Percentiles rank a stretch among this genome's conserved stretches.
Evolutionary conservation across 2,329 filamentous ascomycete species (phyloP).

Genomic region (Venturia carpophila): DNA sequence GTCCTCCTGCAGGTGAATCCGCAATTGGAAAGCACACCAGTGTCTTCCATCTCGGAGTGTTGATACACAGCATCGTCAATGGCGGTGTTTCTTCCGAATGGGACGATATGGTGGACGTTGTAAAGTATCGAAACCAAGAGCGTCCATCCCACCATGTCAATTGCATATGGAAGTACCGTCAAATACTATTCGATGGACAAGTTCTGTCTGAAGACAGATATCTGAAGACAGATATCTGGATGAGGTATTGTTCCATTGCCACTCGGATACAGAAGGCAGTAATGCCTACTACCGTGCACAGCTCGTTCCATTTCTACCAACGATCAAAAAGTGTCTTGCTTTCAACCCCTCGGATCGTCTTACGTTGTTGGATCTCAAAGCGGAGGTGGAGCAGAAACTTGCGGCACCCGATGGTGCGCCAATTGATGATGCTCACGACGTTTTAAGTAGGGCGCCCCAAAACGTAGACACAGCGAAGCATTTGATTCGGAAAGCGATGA

Average conservation of each 20-base stretch:
- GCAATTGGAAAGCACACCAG: not conserved
- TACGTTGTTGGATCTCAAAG: not conserved
- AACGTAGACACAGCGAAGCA: not conserved
- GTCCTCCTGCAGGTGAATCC: not conserved
- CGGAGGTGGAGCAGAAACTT: not conserved
- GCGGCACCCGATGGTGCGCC: not conserved
- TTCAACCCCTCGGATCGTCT: not conserved
- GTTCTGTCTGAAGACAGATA: not conserved
- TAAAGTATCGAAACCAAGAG: not conserved
- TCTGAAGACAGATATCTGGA: not conserved
- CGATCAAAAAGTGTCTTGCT: not conserved
- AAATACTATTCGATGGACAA: not conserved
- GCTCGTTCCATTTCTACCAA: not conserved
- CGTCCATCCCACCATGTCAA: not conserved
- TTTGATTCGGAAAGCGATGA: not conserved
- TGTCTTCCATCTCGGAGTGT: not conserved
- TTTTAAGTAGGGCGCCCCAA: not conserved
- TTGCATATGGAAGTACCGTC: not conserved
- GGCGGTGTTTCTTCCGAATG: not conserved
- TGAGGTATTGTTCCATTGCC: not conserved
- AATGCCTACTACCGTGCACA: not conserved
- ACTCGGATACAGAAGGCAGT: not conserved
- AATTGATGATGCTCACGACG: not conserved
- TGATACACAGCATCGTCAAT: not conserved
- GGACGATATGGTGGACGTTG: not conserved